Base-by-base conservation (phyloP, 106 monocot genomes). In the Dioscorea alata region DNA sequence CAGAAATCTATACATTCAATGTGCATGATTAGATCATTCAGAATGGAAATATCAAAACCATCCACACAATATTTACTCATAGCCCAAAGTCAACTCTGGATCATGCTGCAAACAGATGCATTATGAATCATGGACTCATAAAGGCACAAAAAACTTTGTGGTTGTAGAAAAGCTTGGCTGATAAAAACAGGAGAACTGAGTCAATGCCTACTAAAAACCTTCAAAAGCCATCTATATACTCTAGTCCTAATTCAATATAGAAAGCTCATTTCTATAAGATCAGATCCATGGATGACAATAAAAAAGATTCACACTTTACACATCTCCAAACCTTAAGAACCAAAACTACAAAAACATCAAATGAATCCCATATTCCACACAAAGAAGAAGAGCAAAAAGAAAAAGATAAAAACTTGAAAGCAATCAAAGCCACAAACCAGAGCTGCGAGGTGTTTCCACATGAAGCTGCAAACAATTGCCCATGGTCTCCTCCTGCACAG, bases 401-500 rank as follows among this genome's bases (percentile, higher is more conserved):
- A 42, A 42, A 42, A 42, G 10, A 42, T 42, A 42, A 42, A 42
- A 0, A 42, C 6, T 8, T 42, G 10, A 42, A 42, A 42, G 42
- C 4, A 42, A 42, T 8, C 28, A 42, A 42, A 42, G 10, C 42
- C 42, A 42, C 42, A 42, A 42, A 42, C 42, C 42, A 42, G 76
- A 65, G 71, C 68, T 83, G 4, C 77, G 70, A 57, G 74, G 49
- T 67, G 56, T 78, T 61, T 81, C 75, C 48, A 83, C 80, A 42
- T 79, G 73, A 58, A 76, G 35, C 50, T 67, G 51, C 66, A 84
- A 65, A 68, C 90, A 90, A 64, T 90, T 90, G 6, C 90, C 90
- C 90, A 90, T 90, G 33, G 32, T 69, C 66, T 22, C 51, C 66
- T 52, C 58, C 69, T 49, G 21, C 58, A 50, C 35, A 49, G 28